Evolutionary conservation across 176 grass and related monocot species (phyloP).

Genomic region (Eragrostis curvula): DNA sequence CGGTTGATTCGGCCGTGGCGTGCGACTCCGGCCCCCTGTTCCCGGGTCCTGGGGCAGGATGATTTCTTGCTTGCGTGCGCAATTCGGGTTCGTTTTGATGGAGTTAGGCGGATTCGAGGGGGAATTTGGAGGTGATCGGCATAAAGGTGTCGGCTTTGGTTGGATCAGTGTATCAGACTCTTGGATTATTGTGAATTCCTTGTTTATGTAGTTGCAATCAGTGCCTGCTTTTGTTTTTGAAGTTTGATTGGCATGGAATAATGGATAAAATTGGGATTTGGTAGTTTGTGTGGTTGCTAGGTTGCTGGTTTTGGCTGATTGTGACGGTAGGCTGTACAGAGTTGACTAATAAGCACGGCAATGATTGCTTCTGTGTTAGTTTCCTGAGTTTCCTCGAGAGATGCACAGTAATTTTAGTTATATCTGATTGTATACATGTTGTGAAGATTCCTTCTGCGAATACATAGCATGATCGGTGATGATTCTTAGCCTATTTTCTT

Average conservation of each 20-base stretch:
- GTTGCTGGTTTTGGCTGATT: conserved; percentile 15
- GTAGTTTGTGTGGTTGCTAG: conserved; percentile 18
- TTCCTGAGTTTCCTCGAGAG: not conserved
- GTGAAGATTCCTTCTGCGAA: not conserved
- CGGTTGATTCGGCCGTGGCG: not conserved
- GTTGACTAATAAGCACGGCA: conserved; percentile 15
- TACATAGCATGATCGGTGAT: not conserved
- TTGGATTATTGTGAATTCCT: conserved; percentile 4
- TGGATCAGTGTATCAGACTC: not conserved
- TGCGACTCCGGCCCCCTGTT: not conserved
- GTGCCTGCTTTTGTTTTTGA: not conserved
- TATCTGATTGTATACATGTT: not conserved
- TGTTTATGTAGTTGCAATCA: not conserved
- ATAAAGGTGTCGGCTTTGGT: conserved; percentile 42
- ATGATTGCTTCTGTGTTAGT: conserved; percentile 22
- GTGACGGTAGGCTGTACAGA: conserved; percentile 29
- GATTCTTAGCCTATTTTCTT: not conserved
- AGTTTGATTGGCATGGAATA: conserved; percentile 13
- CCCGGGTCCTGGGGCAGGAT: not conserved
- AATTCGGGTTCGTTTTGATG: not conserved
- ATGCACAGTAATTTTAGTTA: not conserved
- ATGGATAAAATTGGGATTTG: conserved; percentile 35
- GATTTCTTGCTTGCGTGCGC: not conserved
- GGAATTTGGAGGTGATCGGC: conserved; percentile 28
- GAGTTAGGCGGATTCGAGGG: not conserved